phyloP scores from a whole-genome alignment of 768 basidiomycete species.

The Auricularia sp. region DNA sequence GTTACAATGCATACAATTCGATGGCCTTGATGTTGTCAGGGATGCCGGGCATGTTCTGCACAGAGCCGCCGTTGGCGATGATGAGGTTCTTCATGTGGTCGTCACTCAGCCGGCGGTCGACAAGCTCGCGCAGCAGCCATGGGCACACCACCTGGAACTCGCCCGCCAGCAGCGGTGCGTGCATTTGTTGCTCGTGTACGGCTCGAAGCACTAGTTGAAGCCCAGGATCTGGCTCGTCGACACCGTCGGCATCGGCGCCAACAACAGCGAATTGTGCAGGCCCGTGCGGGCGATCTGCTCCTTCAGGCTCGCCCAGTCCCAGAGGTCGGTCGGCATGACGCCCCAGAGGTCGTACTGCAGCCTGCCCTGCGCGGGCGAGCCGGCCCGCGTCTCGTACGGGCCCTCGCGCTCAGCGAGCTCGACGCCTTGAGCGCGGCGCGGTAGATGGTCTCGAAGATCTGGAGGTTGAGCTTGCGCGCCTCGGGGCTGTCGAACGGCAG shows the following conservation, averaged over 20 bases:
- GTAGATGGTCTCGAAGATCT: slow-evolving; percentile 99
- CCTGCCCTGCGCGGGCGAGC: slow-evolving; percentile 84
- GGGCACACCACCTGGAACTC: slow-evolving; percentile 99
- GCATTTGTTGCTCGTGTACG: slow-evolving; percentile 98
- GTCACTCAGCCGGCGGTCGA: slow-evolving; percentile 90
- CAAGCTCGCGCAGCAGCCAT: slow-evolving; percentile 94
- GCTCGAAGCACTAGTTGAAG: slow-evolving; percentile 98
- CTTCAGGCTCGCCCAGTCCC: slow-evolving; percentile 91
- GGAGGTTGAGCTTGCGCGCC: slow-evolving; percentile 80
- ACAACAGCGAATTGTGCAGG: slow-evolving; percentile 78
- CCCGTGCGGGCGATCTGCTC: slow-evolving; percentile 74
- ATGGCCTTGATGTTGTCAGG: slow-evolving; percentile 91
- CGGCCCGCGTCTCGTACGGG: slow-evolving; percentile 80
- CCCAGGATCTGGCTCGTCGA: slow-evolving; percentile 97
- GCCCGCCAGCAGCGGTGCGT: slow-evolving; percentile 93
- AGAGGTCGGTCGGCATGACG: slow-evolving; percentile 75
- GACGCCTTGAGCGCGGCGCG: slow-evolving; percentile 89
- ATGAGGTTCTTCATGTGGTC: slow-evolving; percentile 99
- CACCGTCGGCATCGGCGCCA: slow-evolving; percentile 98
- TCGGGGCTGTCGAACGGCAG: slow-evolving; percentile 89
- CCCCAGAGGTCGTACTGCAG: slow-evolving; percentile 96
- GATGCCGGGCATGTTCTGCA: slow-evolving; percentile 80
- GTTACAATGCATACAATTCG: slow-evolving; percentile 5
- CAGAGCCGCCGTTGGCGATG: slow-evolving; percentile 87
- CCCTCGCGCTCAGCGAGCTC: slow-evolving; percentile 77